Percentiles rank a stretch among this genome's conserved stretches.
Conservation (phyloP, 2,329 filamentous ascomycete species). For the Calycina herbarum region DNA sequence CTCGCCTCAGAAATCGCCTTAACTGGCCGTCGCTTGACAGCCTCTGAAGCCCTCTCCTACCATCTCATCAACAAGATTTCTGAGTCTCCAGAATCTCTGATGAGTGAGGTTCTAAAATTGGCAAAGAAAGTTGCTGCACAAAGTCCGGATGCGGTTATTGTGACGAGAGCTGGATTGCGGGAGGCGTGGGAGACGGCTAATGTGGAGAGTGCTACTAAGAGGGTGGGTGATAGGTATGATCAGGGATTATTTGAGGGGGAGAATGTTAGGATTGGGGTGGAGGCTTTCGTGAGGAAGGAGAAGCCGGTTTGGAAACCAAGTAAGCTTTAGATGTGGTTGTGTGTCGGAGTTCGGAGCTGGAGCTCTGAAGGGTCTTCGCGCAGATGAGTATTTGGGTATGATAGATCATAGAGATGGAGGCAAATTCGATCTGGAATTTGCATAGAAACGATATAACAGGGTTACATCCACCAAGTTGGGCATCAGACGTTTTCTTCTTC, state of each 20-base stretch:
- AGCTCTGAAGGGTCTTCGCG: neutral
- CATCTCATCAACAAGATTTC: slow-evolving; percentile 69
- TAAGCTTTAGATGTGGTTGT: slow-evolving; percentile 48
- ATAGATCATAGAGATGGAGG: too few species aligned
- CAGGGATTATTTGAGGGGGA: slow-evolving; percentile 58
- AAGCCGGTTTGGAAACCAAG: slow-evolving; percentile 66
- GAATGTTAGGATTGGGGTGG: slow-evolving; percentile 73
- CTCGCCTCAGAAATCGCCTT: slow-evolving; percentile 71
- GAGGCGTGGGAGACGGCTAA: slow-evolving; percentile 68
- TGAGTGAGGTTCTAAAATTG: slow-evolving; percentile 59
- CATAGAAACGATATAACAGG: too few species aligned
- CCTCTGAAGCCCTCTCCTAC: slow-evolving; percentile 61
- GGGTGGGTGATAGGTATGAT: slow-evolving; percentile 58
- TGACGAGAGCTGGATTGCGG: slow-evolving; percentile 68
- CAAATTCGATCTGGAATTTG: too few species aligned
- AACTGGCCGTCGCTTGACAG: slow-evolving; percentile 59
- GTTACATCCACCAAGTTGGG: too few species aligned
- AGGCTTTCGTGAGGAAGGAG: slow-evolving; percentile 75
- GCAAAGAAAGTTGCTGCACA: slow-evolving; percentile 62
- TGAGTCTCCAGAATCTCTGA: slow-evolving; percentile 42
- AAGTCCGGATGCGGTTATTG: slow-evolving; percentile 73
- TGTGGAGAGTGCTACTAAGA: slow-evolving; percentile 57
- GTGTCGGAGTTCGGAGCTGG: neutral
- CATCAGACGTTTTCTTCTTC: too few species aligned
- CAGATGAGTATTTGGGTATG: neutral